phyloP scores from a whole-genome alignment of 148 eudicot species.

The Spergularia bocconei region DNA sequence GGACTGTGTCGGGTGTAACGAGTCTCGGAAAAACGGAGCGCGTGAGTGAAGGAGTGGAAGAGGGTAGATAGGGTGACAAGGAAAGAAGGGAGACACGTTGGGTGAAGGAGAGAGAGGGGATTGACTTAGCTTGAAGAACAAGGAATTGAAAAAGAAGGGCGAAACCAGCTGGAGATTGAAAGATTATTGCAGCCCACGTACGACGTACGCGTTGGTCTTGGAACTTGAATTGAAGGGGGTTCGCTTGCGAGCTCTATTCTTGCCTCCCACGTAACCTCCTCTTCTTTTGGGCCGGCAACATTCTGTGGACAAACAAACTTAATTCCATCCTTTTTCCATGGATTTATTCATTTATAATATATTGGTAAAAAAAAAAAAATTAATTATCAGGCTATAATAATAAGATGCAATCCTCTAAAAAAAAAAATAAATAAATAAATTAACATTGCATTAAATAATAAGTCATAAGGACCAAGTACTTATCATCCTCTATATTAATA shows the following conservation, averaged over 20 bases:
- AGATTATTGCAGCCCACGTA: constrained; percentile 22
- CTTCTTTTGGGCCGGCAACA: constrained; percentile 19
- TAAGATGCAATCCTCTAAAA: too few species aligned
- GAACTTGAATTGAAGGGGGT: background rate
- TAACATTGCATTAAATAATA: background rate
- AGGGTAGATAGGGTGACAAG: background rate
- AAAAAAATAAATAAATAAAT: too few species aligned
- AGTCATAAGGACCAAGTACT: background rate
- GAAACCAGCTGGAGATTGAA: constrained; percentile 5
- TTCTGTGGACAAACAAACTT: too few species aligned
- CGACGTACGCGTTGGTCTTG: constrained; percentile 13
- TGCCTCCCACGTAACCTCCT: constrained; percentile 21
- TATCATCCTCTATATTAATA: too few species aligned
- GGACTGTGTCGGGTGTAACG: too few species aligned
- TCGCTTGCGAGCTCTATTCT: background rate
- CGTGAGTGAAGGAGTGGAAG: background rate
- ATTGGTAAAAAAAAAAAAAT: too few species aligned
- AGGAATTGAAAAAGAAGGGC: background rate
- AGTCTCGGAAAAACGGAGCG: background rate
- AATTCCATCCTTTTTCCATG: background rate
- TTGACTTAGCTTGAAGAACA: too few species aligned
- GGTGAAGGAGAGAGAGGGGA: background rate
- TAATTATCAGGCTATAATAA: too few species aligned
- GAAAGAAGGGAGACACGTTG: constrained; percentile 20
- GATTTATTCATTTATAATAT: background rate